Conservation (phyloP, 441 rosid species). For the Aleurites moluccanus region DNA sequence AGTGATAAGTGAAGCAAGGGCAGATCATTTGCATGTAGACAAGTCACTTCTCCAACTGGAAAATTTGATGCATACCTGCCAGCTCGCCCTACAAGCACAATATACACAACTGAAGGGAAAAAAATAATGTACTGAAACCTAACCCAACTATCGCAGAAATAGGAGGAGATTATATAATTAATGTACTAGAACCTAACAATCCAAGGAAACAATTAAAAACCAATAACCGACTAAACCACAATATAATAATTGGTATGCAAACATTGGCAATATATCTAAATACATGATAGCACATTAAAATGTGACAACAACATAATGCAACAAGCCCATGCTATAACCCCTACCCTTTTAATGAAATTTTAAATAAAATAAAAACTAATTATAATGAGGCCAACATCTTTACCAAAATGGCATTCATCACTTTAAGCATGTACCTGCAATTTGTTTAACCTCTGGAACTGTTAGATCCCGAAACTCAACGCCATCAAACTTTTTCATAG, state of each 20-base stretch:
- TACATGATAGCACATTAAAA: not conserved
- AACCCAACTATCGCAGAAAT: not conserved
- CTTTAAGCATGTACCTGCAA: conserved; percentile 59
- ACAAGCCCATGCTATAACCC: not conserved
- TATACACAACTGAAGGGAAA: conserved; percentile 12
- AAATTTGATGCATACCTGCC: conserved; percentile 90
- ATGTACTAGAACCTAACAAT: not conserved
- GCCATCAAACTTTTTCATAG: conserved; percentile 81
- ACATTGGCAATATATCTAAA: not conserved
- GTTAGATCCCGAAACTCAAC: conserved; percentile 64
- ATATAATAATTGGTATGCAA: not conserved
- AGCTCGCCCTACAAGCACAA: conserved; percentile 65
- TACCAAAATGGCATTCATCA: not conserved
- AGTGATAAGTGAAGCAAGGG: conserved; percentile 77
- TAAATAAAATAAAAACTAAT: not conserved
- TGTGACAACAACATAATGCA: not conserved
- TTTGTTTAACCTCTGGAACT: conserved; percentile 89
- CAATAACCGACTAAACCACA: not conserved
- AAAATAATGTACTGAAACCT: not conserved
- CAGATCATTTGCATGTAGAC: conserved; percentile 61
- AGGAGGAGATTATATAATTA: not conserved
- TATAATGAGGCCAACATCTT: not conserved
- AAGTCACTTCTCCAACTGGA: conserved; percentile 90
- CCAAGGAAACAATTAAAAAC: conserved; percentile 8
- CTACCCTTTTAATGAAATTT: not conserved